These are phyloP conservation scores for Boletus rubroflammeus DNA, from an alignment of 768 basidiomycete species.

Conservation along the genomic window DNA sequence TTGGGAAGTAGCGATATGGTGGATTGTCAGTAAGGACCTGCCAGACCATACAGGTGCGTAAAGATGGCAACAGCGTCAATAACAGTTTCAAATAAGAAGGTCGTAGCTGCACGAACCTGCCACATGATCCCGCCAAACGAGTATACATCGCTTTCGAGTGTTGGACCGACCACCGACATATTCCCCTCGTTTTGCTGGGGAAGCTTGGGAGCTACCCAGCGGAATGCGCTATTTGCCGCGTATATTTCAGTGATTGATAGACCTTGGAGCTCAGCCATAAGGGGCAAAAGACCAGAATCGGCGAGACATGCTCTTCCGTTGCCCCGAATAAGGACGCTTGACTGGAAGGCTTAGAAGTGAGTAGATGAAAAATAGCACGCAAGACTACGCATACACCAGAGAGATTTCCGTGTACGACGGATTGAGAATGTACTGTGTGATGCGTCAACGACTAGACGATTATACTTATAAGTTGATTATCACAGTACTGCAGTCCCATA, in stretches of 20 bases:
- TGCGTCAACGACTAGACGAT: neutral
- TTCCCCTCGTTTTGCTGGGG: neutral
- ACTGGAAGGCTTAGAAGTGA: neutral
- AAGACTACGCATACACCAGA: neutral
- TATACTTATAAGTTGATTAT: neutral
- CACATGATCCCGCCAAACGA: neutral
- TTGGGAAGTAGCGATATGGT: neutral
- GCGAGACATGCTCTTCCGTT: neutral
- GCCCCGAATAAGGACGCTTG: neutral
- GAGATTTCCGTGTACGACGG: neutral
- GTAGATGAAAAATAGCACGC: too few species aligned
- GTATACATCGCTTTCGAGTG: neutral
- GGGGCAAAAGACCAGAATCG: neutral
- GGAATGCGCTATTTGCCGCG: neutral
- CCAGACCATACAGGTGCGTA: neutral
- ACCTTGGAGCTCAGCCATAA: neutral
- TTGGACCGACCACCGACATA: neutral
- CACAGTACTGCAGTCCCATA: neutral
- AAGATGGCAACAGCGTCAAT: neutral
- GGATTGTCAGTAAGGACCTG: neutral
- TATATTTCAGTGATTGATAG: neutral
- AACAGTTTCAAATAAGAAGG: neutral
- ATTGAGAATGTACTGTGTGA: neutral
- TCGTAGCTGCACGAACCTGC: neutral
- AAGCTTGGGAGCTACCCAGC: neutral